phyloP scores from a whole-genome alignment of 495 filamentous ascomycete species.

The Penicillium paradoxum region DNA sequence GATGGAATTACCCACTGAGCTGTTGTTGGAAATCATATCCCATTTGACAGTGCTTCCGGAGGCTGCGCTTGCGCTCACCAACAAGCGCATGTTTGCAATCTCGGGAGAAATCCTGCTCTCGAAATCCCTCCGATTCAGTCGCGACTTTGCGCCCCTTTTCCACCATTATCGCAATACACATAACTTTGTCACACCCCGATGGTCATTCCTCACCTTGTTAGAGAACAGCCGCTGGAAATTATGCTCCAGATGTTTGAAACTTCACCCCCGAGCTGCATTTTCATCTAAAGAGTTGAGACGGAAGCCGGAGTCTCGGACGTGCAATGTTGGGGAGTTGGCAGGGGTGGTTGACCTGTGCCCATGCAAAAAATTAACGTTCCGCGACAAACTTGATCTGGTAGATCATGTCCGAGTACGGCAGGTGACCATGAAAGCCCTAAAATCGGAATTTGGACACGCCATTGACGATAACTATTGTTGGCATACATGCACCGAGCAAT shows the following conservation, averaged over 20 bases:
- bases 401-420: slow-evolving; percentile 33
- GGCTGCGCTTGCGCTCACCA: slow-evolving; percentile 41
- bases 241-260: slow-evolving; percentile 43
- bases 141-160: slow-evolving; percentile 44
- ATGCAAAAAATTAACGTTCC: slow-evolving; percentile 45
- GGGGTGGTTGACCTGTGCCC: slow-evolving; percentile 45
- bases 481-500: slow-evolving; percentile 43
- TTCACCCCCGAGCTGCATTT: slow-evolving; percentile 38
- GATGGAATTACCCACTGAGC: slow-evolving; percentile 41
- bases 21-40: slow-evolving; percentile 39
- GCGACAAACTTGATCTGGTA: slow-evolving; percentile 37
- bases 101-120: slow-evolving; percentile 32
- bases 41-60: slow-evolving; percentile 37
- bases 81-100: slow-evolving; percentile 40
- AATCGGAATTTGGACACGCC: slow-evolving; percentile 27
- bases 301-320: slow-evolving; percentile 34
- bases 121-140: slow-evolving; percentile 37
- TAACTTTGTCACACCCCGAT: slow-evolving; percentile 38
- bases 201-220: slow-evolving; percentile 38
- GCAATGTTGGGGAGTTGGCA: slow-evolving; percentile 37
- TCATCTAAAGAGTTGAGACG: slow-evolving; percentile 33
- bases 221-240: slow-evolving; percentile 38
- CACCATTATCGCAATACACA: slow-evolving; percentile 42
- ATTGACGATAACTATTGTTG: slow-evolving; percentile 36
- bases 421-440: slow-evolving; percentile 25